Conservation (phyloP, 192 early-diverging fungal species). For the Podila epigama region DNA sequence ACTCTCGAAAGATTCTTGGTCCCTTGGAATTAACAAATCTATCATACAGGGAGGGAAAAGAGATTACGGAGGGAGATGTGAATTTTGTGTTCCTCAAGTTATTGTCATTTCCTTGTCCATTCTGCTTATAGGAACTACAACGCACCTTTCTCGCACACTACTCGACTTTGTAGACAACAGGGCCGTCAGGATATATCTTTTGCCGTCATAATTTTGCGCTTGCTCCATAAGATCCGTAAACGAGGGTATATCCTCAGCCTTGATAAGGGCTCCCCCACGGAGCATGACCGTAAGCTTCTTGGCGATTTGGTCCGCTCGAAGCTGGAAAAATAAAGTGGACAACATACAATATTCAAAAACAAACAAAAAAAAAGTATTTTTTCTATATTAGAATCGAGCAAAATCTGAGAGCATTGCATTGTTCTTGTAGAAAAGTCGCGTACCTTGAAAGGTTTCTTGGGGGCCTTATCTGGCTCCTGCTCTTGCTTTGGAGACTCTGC, state of each 20-base stretch:
- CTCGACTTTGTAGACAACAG: slow-evolving; percentile 10
- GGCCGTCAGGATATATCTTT: slow-evolving; percentile 17
- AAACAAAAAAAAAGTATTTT: too few species aligned
- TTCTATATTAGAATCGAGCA: too few species aligned
- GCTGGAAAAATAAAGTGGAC: neutral
- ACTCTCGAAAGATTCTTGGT: neutral
- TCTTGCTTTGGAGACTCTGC: neutral
- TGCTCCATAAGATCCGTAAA: slow-evolving; percentile 10
- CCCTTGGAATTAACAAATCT: slow-evolving; percentile 15
- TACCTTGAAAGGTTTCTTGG: neutral
- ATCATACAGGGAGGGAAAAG: too few species aligned
- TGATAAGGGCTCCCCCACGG: slow-evolving; percentile 17
- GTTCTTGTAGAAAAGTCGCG: too few species aligned
- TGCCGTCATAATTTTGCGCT: neutral
- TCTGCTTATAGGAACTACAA: too few species aligned
- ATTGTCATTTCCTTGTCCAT: too few species aligned
- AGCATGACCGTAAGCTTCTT: neutral
- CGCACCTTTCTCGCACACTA: slow-evolving; percentile 5
- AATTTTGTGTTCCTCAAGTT: too few species aligned
- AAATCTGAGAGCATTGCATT: too few species aligned
- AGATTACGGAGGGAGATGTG: too few species aligned
- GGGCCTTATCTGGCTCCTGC: neutral
- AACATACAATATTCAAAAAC: too few species aligned
- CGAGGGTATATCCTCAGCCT: neutral
- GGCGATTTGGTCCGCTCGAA: neutral